Evolutionary conservation across 176 grass and related monocot genomes (phyloP), one percentile per base, ranked within the genome.

Genomic region (Pharus latifolius): DNA sequence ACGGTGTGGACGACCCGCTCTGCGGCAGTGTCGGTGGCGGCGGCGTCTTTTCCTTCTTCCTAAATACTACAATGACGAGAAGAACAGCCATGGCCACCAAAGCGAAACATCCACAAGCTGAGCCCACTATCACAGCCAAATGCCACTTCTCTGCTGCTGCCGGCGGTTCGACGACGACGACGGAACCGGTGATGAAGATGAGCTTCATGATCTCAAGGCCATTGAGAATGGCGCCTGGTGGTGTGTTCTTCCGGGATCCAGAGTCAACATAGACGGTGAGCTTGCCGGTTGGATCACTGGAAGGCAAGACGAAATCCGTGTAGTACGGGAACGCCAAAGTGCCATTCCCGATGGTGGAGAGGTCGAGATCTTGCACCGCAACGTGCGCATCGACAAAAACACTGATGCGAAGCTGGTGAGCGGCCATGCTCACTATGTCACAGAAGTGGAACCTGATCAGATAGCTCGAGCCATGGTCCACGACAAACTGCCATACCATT

Each of bases 121-220:
- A 92, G 23, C 85, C 88, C 53, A 92, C 27, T 45, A 92, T 27
- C 30, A 89, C 38, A 48, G 76, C 83, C 7, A 91, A 12, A 18
- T 41, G 60, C 28, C 19, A 18, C 53, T 63, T 92, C 25, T 35
- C 15, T 16, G 23, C 54, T 7, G 70, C 10, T 2, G 35, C 24
- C 47, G 49, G 0, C 6, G 87, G 68, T 31, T 63, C 40, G 16
- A 92, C 73, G 17, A 86, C 77, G 68, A 75, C 52, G 15, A 76
- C 77, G 8, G 75, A 75, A 7, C 82, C 82, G 14, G 64, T 44
- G 29, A 29, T 49, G 49, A 57, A 17, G n/a, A 55, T 12, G 15
- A 96, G 75, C 58, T 69, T 78, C 88, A 87, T 79, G 65, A 96
- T 96, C 79, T 96, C 92, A 3, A 96, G 57, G 0, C 92, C 92